phyloP scores from a whole-genome alignment of 345 rosid species.

The Aethionema arabicum region DNA sequence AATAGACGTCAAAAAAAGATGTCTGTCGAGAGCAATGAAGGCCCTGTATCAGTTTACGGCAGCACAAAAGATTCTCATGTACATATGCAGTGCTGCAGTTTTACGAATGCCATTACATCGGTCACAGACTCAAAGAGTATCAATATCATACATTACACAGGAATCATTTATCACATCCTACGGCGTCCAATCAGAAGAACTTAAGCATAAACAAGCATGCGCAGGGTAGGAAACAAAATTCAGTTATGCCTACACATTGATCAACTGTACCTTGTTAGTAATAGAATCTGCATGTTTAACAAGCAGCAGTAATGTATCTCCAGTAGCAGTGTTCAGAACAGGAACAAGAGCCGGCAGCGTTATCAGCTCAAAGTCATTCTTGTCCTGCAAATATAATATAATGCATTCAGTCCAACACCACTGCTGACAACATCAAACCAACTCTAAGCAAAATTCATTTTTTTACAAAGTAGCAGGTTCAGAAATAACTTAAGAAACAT shows the following conservation, averaged over 20 bases:
- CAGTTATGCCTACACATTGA: constrained; percentile 12
- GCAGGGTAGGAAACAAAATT: constrained; percentile 1
- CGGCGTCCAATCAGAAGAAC: constrained; percentile 8
- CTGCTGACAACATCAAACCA: constrained; percentile 1
- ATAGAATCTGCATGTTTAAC: constrained; percentile 92
- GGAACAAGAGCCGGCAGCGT: constrained; percentile 95
- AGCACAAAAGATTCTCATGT: constrained; percentile 14
- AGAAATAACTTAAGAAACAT: constrained; percentile 15
- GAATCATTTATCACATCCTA: background rate
- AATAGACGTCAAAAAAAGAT: background rate
- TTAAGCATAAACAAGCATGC: constrained; percentile 5
- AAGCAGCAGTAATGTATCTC: constrained; percentile 87
- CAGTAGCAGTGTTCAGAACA: constrained; percentile 82
- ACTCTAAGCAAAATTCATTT: background rate
- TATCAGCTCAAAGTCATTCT: constrained; percentile 80
- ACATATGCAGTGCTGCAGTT: background rate
- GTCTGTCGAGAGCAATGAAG: background rate
- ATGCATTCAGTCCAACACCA: constrained; percentile 22
- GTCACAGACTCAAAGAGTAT: background rate
- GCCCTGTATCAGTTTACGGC: constrained; percentile 6
- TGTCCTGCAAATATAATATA: constrained; percentile 59
- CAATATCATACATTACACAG: background rate
- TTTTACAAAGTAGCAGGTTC: background rate
- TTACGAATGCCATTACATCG: background rate
- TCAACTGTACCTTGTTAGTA: constrained; percentile 64